phyloP scores from a whole-genome alignment of 192 early-diverging fungal genomes.

The Chytriomyces sp. region DNA sequence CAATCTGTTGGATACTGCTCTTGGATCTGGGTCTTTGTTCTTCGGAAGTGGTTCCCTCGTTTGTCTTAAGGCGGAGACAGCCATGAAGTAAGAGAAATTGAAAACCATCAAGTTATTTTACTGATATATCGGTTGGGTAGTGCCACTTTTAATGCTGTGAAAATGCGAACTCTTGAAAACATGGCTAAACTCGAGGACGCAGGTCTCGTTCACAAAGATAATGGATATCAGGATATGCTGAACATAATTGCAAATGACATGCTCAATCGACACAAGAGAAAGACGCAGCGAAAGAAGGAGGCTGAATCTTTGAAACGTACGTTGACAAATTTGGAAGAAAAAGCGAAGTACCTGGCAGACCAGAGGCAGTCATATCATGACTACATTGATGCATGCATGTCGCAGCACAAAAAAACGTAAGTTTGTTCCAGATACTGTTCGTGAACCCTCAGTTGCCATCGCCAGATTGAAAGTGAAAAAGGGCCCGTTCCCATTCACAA shows the following conservation, averaged over 20 bases:
- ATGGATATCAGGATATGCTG: slow-evolving; percentile 92
- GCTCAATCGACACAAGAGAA: slow-evolving; percentile 84
- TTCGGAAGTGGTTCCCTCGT: slow-evolving; percentile 22
- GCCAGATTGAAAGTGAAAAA: slow-evolving; percentile 62
- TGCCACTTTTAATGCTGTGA: slow-evolving; percentile 76
- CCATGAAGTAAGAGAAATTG: neutral
- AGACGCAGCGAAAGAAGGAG: slow-evolving; percentile 75
- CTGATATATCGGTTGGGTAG: slow-evolving; percentile 13
- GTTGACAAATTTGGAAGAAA: slow-evolving; percentile 81
- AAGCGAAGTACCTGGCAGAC: slow-evolving; percentile 77
- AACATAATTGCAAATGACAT: slow-evolving; percentile 93
- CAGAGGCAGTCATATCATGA: slow-evolving; percentile 89
- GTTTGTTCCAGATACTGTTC: slow-evolving; percentile 6
- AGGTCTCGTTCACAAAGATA: slow-evolving; percentile 65
- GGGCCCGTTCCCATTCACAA: slow-evolving; percentile 79
- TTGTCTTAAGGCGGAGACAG: slow-evolving; percentile 6
- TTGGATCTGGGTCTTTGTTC: slow-evolving; percentile 15
- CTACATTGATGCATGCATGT: slow-evolving; percentile 89
- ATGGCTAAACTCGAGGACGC: slow-evolving; percentile 81
- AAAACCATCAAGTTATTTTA: neutral
- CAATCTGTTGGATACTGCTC: neutral
- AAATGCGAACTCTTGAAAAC: slow-evolving; percentile 76
- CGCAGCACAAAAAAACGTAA: slow-evolving; percentile 69
- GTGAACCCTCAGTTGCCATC: neutral
- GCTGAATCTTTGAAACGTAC: slow-evolving; percentile 76